These are phyloP conservation scores for Trametes meyenii DNA, from an alignment of 768 basidiomycete genomes.

Conservation along the genomic window DNA sequence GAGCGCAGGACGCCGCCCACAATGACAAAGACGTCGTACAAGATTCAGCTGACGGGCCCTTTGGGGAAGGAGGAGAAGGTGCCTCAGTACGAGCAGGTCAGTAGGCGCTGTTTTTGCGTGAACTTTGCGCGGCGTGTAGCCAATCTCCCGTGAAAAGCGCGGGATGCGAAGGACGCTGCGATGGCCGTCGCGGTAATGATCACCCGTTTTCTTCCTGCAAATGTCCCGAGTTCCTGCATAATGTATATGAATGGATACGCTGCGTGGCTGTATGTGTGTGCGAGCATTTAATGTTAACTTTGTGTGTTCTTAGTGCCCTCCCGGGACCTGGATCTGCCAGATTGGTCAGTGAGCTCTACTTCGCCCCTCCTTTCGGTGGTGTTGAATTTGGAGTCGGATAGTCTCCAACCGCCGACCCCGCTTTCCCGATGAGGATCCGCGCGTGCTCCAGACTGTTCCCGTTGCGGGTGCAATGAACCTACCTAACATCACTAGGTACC, in stretches of 20 bases:
- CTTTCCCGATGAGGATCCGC: slow-evolving; percentile 27
- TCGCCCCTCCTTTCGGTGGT: neutral
- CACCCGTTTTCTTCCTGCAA: too few species aligned
- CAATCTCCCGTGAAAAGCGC: neutral
- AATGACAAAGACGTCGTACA: slow-evolving; percentile 34
- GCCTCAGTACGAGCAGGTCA: slow-evolving; percentile 36
- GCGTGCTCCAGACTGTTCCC: slow-evolving; percentile 31
- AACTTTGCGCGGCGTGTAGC: neutral
- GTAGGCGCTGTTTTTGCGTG: slow-evolving; percentile 8
- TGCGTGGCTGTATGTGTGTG: neutral
- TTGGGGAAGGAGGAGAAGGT: slow-evolving; percentile 27
- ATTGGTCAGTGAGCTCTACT: slow-evolving; percentile 17
- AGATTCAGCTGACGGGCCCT: slow-evolving; percentile 31
- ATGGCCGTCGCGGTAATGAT: neutral
- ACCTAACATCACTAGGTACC: slow-evolving; percentile 17
- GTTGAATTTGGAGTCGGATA: slow-evolving; percentile 1
- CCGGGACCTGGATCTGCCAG: slow-evolving; percentile 37
- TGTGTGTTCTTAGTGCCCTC: slow-evolving; percentile 29
- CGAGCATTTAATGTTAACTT: neutral
- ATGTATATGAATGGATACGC: neutral
- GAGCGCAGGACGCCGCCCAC: slow-evolving; percentile 32
- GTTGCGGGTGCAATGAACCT: slow-evolving; percentile 30
- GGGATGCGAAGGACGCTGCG: neutral
- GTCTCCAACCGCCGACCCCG: slow-evolving; percentile 27
- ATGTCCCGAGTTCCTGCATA: neutral